phyloP scores from a whole-genome alignment of 495 filamentous ascomycete species.

The Friedmanniomyces endolithicus region DNA sequence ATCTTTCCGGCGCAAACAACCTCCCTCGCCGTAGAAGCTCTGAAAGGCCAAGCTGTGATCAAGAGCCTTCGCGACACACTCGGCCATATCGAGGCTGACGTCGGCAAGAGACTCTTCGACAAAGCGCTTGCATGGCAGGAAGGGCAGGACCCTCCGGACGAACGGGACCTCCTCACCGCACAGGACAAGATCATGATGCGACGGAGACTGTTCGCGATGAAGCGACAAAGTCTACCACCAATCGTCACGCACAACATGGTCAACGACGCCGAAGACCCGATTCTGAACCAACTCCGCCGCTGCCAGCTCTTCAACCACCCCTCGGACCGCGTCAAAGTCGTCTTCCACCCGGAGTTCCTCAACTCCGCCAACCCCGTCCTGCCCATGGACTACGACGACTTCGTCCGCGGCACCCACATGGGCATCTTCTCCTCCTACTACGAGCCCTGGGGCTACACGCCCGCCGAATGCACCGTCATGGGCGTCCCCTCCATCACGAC shows the following conservation, averaged over 20 bases:
- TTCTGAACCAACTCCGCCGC: conserved; percentile 89
- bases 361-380: conserved; percentile 91
- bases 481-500: conserved; percentile 97
- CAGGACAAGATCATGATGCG: conserved; percentile 89
- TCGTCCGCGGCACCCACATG: conserved; percentile 90
- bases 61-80: conserved; percentile 91
- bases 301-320: conserved; percentile 96
- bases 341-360: conserved; percentile 97
- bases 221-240: conserved; percentile 73
- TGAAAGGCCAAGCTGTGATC: conserved; percentile 94
- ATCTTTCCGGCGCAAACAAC: conserved; percentile 99
- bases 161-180: conserved; percentile 84
- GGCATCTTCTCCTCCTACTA: conserved; percentile 97
- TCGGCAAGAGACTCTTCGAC: conserved; percentile 90
- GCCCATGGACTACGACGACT: conserved; percentile 94
- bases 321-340: conserved; percentile 85
- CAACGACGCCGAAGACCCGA: conserved; percentile 84
- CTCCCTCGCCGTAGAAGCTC: conserved; percentile 85
- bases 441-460: conserved; percentile 98
- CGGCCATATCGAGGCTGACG: conserved; percentile 74
- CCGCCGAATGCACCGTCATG: conserved; percentile 98
- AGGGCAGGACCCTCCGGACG: conserved; percentile 80
- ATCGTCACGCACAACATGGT: conserved; percentile 99
- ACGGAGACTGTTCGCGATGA: conserved; percentile 88
- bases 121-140: conserved; percentile 88